These are phyloP conservation scores for Penicillium sp. DNA, from an alignment of 2,329 filamentous ascomycete species.

Conservation along the genomic window DNA sequence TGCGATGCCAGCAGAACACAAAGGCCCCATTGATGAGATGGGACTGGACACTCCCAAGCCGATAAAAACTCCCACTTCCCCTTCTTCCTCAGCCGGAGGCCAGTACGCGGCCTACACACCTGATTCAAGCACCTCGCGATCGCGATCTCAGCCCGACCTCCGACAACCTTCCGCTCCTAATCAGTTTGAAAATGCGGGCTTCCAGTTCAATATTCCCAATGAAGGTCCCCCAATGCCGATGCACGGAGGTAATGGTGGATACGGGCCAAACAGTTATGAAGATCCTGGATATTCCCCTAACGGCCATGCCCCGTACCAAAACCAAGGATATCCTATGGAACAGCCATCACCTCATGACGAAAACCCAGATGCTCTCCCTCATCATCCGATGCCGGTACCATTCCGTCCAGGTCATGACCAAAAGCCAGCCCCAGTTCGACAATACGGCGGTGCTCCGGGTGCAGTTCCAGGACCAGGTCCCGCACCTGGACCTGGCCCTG, in stretches of 20 bases:
- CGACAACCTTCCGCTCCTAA: slow-evolving; percentile 33
- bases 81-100: slow-evolving; percentile 27
- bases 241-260: slow-evolving; percentile 27
- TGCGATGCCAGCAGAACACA: slow-evolving; percentile 51
- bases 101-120: slow-evolving; percentile 48
- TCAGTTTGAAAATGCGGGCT: slow-evolving; percentile 59
- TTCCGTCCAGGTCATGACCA: slow-evolving; percentile 59
- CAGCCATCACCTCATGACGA: slow-evolving; percentile 35
- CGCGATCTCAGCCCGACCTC: slow-evolving; percentile 58
- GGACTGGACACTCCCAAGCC: slow-evolving; percentile 42
- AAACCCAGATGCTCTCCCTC: slow-evolving; percentile 62
- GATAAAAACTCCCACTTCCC: slow-evolving; percentile 34
- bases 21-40: slow-evolving; percentile 42
- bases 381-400: slow-evolving; percentile 61
- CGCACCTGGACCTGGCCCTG: slow-evolving; percentile 31
- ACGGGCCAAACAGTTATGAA: slow-evolving; percentile 27
- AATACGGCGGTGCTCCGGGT: slow-evolving; percentile 53
- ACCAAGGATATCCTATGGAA: slow-evolving; percentile 32
- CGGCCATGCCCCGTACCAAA: slow-evolving; percentile 10
- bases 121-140: slow-evolving; percentile 36
- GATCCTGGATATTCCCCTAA: slow-evolving; percentile 5
- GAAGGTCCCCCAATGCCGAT: slow-evolving; percentile 26
- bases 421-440: slow-evolving; percentile 60
- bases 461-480: slow-evolving; percentile 44
- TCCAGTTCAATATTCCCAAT: slow-evolving; percentile 73